phyloP scores from a whole-genome alignment of 73 alveolate genomes.

The Stentor roeselii region DNA sequence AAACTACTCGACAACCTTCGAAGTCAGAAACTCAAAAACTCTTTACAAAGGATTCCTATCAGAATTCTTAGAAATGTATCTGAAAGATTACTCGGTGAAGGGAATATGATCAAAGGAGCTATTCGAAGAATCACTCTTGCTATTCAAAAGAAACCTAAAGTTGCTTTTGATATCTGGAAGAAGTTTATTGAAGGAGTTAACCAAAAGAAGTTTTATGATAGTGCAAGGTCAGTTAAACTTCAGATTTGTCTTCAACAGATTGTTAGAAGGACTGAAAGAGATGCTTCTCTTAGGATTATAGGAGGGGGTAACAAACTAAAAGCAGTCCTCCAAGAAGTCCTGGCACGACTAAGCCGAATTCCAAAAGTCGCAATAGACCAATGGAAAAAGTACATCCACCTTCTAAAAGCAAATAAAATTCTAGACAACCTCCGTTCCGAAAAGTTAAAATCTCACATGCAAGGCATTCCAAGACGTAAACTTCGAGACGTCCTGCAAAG shows the following conservation, averaged over 20 bases:
- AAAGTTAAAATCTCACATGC: neutral
- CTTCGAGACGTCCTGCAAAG: neutral
- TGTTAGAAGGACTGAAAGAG: neutral
- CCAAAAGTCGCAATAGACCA: neutral
- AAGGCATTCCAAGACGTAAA: neutral
- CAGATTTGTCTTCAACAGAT: neutral
- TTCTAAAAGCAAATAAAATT: neutral
- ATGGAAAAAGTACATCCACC: neutral
- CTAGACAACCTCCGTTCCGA: neutral
- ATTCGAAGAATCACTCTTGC: neutral
- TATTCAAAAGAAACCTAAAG: conserved; percentile 21
- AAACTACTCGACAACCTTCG: conserved; percentile 15
- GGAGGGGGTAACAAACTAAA: neutral
- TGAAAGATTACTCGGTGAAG: neutral
- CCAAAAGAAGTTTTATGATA: neutral
- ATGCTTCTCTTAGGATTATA: neutral
- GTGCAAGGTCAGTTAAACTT: neutral
- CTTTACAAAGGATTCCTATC: neutral
- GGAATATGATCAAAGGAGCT: neutral
- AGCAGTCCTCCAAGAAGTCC: neutral
- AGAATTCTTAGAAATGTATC: neutral
- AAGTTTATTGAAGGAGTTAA: neutral
- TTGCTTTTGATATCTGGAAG: conserved; percentile 17
- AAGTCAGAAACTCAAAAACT: neutral
- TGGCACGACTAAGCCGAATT: neutral